A percentile compares a stretch with the other conserved stretches of the same genome.
These are phyloP conservation scores for Chlamydomonas incerta DNA, from an alignment of 139 green algal genomes.

Conservation along the genomic window DNA sequence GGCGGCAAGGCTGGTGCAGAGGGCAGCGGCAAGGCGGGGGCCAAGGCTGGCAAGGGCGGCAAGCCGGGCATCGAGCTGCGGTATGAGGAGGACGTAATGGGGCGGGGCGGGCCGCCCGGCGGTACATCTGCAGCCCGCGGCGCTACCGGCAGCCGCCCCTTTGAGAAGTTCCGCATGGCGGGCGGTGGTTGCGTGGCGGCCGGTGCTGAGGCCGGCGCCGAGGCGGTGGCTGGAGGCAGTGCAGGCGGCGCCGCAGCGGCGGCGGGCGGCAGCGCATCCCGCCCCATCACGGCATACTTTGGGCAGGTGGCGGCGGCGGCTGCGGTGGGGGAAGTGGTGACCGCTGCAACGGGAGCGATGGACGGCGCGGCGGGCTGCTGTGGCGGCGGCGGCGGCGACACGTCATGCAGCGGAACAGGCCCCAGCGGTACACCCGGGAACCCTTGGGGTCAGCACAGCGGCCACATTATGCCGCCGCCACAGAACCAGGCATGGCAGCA, in stretches of 20 bases:
- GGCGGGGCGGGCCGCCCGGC: not conserved
- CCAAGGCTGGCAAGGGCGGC: not conserved
- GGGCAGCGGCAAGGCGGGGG: not conserved
- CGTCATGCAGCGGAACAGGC: not conserved
- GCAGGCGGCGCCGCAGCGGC: too few species aligned
- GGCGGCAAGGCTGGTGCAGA: not conserved
- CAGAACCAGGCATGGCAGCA: not conserved
- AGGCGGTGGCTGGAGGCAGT: not conserved
- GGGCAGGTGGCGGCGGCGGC: too few species aligned
- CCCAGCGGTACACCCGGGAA: not conserved
- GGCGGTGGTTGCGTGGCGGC: not conserved
- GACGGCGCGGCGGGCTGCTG: too few species aligned
- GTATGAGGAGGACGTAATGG: constrained; percentile 36
- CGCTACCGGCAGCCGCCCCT: too few species aligned
- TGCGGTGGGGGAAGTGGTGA: too few species aligned
- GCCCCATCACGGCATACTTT: too few species aligned
- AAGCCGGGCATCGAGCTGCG: constrained; percentile 16
- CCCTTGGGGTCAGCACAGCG: not conserved
- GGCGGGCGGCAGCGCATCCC: too few species aligned
- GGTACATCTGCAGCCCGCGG: too few species aligned
- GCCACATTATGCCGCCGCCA: not conserved
- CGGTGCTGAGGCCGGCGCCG: not conserved
- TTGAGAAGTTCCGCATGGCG: not conserved
- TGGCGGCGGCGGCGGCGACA: too few species aligned
- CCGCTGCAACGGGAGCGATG: too few species aligned